phyloP scores from a whole-genome alignment of 345 rosid genomes.

The Hevea brasiliensis region DNA sequence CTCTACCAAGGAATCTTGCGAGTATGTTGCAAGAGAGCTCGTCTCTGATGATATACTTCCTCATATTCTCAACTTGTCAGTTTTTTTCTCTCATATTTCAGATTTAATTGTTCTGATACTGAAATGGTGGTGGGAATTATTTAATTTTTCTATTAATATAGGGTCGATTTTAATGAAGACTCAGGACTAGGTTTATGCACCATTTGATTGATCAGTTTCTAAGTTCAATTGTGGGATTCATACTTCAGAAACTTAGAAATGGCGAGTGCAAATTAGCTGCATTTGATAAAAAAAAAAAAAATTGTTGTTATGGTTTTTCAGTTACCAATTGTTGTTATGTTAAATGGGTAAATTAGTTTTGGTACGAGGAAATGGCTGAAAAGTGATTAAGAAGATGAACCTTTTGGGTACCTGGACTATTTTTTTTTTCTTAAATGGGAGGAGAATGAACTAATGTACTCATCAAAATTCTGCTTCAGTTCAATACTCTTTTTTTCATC shows the following conservation, averaged over 20 bases:
- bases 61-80: constrained; percentile 78
- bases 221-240: background rate
- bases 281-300: background rate
- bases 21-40: constrained; percentile 24
- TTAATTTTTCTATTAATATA: background rate
- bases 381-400: background rate
- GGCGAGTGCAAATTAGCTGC: background rate
- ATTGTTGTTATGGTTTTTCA: background rate
- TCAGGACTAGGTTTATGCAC: background rate
- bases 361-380: background rate
- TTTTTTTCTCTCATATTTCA: background rate
- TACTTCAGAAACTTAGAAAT: background rate
- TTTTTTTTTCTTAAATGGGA: background rate
- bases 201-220: background rate
- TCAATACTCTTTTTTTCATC: background rate
- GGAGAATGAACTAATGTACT: background rate
- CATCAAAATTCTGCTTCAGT: background rate
- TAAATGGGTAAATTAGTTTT: background rate
- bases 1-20: constrained; percentile 49
- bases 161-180: no score
- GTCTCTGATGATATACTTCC: constrained; percentile 61
- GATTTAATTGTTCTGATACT: background rate
- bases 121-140: background rate
- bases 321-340: background rate
- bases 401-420: background rate